These are phyloP conservation scores for Pachysandra terminalis DNA, from an alignment of 164 flowering plant species.

Conservation along the genomic window DNA sequence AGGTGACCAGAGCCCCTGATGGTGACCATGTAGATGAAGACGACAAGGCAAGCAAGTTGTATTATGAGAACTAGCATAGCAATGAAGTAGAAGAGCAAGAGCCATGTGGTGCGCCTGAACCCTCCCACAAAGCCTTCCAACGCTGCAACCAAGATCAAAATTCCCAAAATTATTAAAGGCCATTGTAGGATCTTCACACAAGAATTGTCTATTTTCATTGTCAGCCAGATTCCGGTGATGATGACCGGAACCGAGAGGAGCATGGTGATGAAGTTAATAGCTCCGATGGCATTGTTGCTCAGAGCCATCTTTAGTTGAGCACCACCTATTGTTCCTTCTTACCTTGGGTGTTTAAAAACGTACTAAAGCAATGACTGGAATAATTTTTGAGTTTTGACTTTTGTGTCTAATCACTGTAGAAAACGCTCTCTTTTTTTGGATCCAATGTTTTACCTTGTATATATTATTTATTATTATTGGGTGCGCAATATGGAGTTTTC, in stretches of 20 bases:
- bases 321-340: no score
- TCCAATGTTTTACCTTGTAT: no score
- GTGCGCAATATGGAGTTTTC: no score
- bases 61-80: slow-evolving; percentile 73
- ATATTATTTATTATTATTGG: no score
- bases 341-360: no score
- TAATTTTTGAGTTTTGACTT: no score
- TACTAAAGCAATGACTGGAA: no score
- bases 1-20: slow-evolving; percentile 62
- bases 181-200: slow-evolving; percentile 83
- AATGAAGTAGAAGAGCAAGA: slow-evolving; percentile 62
- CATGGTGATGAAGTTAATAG: slow-evolving; percentile 74
- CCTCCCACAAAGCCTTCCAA: slow-evolving; percentile 76
- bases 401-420: no score
- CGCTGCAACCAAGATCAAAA: slow-evolving; percentile 57
- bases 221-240: slow-evolving; percentile 85
- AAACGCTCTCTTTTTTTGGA: no score
- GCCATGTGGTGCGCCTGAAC: slow-evolving; percentile 67
- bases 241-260: slow-evolving; percentile 83
- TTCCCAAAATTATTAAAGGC: slow-evolving; percentile 84
- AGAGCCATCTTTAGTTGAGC: slow-evolving; percentile 48
- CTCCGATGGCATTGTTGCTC: slow-evolving; percentile 89
- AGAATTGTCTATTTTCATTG: slow-evolving; percentile 65
- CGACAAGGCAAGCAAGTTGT: slow-evolving; percentile 53
- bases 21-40: slow-evolving; percentile 75